These are phyloP conservation scores for Epichloe elymi DNA, from an alignment of 2,329 filamentous ascomycete genomes.

Conservation along the genomic window DNA sequence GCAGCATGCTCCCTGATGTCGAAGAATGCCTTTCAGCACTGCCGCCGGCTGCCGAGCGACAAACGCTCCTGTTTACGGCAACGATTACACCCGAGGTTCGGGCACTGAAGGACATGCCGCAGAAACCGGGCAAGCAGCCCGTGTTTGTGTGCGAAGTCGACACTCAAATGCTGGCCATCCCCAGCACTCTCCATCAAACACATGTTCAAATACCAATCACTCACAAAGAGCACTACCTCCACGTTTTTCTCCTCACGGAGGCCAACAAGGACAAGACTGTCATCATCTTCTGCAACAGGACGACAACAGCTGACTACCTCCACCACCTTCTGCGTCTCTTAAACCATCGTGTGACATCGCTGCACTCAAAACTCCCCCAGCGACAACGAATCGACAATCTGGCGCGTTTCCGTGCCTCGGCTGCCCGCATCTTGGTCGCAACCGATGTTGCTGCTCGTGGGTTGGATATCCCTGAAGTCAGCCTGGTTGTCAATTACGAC, in stretches of 20 bases:
- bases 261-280: constrained; percentile 60
- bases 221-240: constrained; percentile 89
- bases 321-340: constrained; percentile 80
- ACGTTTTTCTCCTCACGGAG: constrained; percentile 72
- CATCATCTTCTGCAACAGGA: constrained; percentile 93
- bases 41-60: constrained; percentile 64
- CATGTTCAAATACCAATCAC: constrained; percentile 83
- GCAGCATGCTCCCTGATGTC: constrained; percentile 89
- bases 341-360: constrained; percentile 76
- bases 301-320: constrained; percentile 73
- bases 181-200: constrained; percentile 66
- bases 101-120: constrained; percentile 66
- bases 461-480: constrained; percentile 88
- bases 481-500: constrained; percentile 87
- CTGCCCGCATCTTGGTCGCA: constrained; percentile 79
- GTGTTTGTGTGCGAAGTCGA: constrained; percentile 86
- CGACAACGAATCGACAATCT: constrained; percentile 77
- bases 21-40: constrained; percentile 76
- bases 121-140: constrained; percentile 54
- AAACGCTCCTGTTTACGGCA: constrained; percentile 91
- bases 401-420: constrained; percentile 77
- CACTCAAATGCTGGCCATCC: constrained; percentile 61
- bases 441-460: constrained; percentile 92
- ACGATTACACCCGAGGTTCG: constrained; percentile 89
- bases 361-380: constrained; percentile 85